Conservation (phyloP, 2,329 filamentous ascomycete species). For the Neonectria coccinea region DNA sequence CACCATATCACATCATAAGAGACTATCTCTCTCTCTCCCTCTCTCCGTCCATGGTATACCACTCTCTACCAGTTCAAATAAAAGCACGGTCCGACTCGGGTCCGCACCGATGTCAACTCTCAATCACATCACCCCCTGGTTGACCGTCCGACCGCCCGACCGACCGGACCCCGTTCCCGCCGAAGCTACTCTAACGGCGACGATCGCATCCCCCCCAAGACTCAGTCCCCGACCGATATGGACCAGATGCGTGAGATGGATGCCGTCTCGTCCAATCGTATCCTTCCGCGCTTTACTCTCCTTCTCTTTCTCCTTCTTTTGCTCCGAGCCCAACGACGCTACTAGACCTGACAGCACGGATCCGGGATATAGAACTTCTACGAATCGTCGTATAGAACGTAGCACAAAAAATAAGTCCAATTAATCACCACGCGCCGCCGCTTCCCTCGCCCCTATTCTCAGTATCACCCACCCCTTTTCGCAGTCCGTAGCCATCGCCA, state of each 20-base stretch:
- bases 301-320: background rate
- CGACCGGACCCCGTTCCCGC: constrained; percentile 10
- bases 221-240: constrained; percentile 4
- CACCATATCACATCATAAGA: background rate
- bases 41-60: background rate
- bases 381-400: background rate
- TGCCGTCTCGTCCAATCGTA: background rate
- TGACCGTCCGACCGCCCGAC: constrained; percentile 15
- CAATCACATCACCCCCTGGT: constrained; percentile 7
- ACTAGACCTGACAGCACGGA: background rate
- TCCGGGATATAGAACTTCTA: constrained; percentile 1
- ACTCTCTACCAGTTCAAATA: too few relatives aligned
- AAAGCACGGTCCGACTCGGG: background rate
- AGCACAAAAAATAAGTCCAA: background rate
- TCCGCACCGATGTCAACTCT: background rate
- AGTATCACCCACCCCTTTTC: background rate
- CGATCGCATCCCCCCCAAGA: constrained; percentile 14
- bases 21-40: background rate
- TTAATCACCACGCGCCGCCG: background rate
- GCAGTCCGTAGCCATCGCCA: background rate
- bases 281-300: background rate
- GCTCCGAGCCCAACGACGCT: background rate
- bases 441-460: constrained; percentile 3
- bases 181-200: constrained; percentile 29
- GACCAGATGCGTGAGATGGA: background rate